Percentiles rank a stretch among this genome's conserved stretches.
phyloP scores from a whole-genome alignment of 2,329 filamentous ascomycete species.

The Fusarium oligoseptatum region DNA sequence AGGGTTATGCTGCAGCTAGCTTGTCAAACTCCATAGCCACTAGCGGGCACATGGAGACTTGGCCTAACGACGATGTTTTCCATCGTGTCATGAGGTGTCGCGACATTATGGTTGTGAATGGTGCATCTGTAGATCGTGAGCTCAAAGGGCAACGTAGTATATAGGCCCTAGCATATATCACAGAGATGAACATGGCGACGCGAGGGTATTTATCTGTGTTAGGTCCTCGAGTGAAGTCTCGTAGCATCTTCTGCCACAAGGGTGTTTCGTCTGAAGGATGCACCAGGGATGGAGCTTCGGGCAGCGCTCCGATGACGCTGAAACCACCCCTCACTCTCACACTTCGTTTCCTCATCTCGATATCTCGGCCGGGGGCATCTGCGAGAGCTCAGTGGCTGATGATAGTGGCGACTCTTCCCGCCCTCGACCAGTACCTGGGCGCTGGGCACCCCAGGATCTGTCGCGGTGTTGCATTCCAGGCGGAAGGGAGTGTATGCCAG shows the following conservation, averaged over 20 bases:
- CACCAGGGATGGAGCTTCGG: constrained; percentile 7
- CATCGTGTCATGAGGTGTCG: not conserved
- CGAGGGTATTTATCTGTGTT: not conserved
- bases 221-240: not conserved
- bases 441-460: constrained; percentile 11
- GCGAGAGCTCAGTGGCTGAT: constrained; percentile 1
- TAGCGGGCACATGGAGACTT: not conserved
- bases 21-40: not conserved
- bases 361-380: not conserved
- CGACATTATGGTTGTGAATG: not conserved
- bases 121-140: not conserved
- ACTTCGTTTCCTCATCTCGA: constrained; percentile 11
- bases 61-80: not conserved
- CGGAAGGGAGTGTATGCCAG: constrained; percentile 20
- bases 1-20: not conserved
- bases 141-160: not conserved
- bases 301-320: constrained; percentile 7
- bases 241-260: not conserved
- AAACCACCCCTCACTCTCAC: not conserved
- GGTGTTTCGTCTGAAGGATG: not conserved
- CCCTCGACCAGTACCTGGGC: constrained; percentile 2
- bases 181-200: not conserved
- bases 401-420: constrained; percentile 4
- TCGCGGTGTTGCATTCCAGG: constrained; percentile 17
- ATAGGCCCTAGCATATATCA: not conserved